phyloP scores from a whole-genome alignment of 2,329 filamentous ascomycete species.

The Pseudocercospora pini-densiflorae region DNA sequence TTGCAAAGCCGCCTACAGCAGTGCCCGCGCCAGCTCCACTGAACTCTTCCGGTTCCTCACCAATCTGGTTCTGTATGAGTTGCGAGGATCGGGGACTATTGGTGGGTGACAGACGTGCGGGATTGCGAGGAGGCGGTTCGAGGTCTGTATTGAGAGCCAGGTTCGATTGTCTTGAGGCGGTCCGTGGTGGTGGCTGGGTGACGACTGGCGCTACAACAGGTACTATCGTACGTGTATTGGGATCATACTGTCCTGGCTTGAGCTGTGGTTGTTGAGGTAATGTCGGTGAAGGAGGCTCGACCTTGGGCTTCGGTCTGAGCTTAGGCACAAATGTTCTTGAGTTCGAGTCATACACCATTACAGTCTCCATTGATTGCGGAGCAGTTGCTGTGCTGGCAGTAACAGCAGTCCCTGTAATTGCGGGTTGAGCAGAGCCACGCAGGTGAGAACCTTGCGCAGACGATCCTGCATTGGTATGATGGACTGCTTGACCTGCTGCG shows the following conservation, averaged over 20 bases:
- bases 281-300: constrained; percentile 23
- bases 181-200: not conserved
- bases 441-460: constrained; percentile 23
- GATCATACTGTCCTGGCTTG: constrained; percentile 36
- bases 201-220: constrained; percentile 15
- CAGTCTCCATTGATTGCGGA: constrained; percentile 30
- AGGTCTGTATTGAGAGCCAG: constrained; percentile 31
- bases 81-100: constrained; percentile 29
- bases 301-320: constrained; percentile 25
- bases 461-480: constrained; percentile 18
- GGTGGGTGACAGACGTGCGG: constrained; percentile 36
- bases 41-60: constrained; percentile 39
- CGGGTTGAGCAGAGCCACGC: constrained; percentile 12
- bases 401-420: constrained; percentile 17
- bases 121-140: constrained; percentile 38
- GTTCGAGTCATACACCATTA: constrained; percentile 40
- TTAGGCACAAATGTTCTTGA: constrained; percentile 37
- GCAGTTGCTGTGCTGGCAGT: not conserved
- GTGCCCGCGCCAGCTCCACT: constrained; percentile 17
- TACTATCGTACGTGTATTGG: constrained; percentile 37
- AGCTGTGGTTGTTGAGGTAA: constrained; percentile 19
- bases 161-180: constrained; percentile 1
- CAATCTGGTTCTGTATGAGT: constrained; percentile 38
- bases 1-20: constrained; percentile 1
- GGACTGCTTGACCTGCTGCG: constrained; percentile 26